Evolutionary conservation across 805 yeast genomes (phyloP), one percentile per base, ranked within the genome.

Genomic region (Jamesozyma lodderae): DNA sequence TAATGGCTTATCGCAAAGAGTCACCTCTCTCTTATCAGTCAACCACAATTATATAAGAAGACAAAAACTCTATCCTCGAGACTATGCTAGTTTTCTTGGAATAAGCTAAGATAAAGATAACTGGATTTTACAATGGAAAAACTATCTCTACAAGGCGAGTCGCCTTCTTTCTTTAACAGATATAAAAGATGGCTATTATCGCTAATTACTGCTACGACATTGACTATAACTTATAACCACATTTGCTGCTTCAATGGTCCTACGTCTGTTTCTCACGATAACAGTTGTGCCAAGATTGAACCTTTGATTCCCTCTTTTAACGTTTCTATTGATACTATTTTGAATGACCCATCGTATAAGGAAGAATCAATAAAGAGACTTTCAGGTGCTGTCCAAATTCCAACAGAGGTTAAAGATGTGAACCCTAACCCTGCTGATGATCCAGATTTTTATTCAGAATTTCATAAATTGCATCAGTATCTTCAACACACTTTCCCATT

Each of bases 371-470:
- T 70, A 15, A 51, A 49, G 9, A 71, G 66, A 45, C 63, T 77
- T 40, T 58, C 73, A 7, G 76, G 72, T 4, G 83, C 90, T 1
- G 70, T 83, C 17, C 68, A 69, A 50, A 68, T 81, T 41, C 77
- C 79, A 30, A 81, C 94, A 1, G 78, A 73, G 43, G 68, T 77
- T 13, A 68, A 58, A 43, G 94, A 85, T 53, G 69, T 67, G 17
- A 62, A 57, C 37, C 62, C 62, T 8, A 38, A 47, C 13, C 66
- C 68, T 4, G 39, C 41, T 6, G 56, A 52, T 3, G 52, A 60
- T 28, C 47, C 55, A 3, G 40, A 40, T 14, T 46, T 38, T 17
- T 77, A 78, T 68, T 63, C 65, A 25, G 49, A 63, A 15, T 74
- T 75, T 42, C 45, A 45, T 17, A 54, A 62, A 9, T 73, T 81